A percentile compares a stretch with the other conserved stretches of the same genome.
Evolutionary conservation across 495 filamentous ascomycete genomes (phyloP).

Genomic region (Podospora fimiseda): DNA sequence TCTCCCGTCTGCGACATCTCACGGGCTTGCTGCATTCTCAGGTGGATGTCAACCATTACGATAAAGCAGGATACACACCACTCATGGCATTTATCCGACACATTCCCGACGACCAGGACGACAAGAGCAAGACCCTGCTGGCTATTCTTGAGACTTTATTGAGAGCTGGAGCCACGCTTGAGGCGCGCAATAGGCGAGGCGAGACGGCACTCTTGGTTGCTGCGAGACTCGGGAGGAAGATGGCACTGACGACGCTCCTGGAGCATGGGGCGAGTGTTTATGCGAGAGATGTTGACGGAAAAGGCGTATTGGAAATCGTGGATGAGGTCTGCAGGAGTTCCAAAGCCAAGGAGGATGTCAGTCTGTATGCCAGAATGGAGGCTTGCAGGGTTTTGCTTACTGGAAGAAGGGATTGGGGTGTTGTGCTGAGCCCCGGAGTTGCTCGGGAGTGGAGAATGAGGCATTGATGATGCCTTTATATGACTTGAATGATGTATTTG

Average conservation of each 20-base stretch:
- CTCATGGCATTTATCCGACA: conserved; percentile 42
- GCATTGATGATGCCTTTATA: not conserved
- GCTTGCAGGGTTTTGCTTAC: conserved; percentile 28
- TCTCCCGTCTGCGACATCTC: conserved; percentile 27
- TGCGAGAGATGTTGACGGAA: conserved; percentile 33
- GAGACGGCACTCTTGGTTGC: conserved; percentile 44
- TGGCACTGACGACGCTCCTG: conserved; percentile 37
- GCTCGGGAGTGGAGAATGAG: conserved; percentile 15
- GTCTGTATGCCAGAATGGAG: conserved; percentile 25
- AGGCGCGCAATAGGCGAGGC: conserved; percentile 38
- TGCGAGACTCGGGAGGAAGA: conserved; percentile 36
- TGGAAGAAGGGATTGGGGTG: conserved; percentile 24
- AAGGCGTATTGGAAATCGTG: conserved; percentile 33
- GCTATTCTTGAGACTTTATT: conserved; percentile 28
- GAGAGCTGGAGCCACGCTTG: conserved; percentile 27
- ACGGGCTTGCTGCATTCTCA: conserved; percentile 27
- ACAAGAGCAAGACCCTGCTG: conserved; percentile 29
- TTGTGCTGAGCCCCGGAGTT: conserved; percentile 9
- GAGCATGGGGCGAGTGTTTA: conserved; percentile 37
- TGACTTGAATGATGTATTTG: too few relatives aligned
- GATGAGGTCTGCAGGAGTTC: conserved; percentile 19
- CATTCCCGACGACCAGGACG: conserved; percentile 36
- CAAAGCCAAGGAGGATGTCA: conserved; percentile 13
- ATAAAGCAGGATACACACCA: conserved; percentile 34
- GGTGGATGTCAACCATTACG: conserved; percentile 41